A percentile compares a stretch with the other conserved stretches of the same genome.
Evolutionary conservation across 208 protist genomes (phyloP).

Genomic region (Trichomonas gallinae): DNA sequence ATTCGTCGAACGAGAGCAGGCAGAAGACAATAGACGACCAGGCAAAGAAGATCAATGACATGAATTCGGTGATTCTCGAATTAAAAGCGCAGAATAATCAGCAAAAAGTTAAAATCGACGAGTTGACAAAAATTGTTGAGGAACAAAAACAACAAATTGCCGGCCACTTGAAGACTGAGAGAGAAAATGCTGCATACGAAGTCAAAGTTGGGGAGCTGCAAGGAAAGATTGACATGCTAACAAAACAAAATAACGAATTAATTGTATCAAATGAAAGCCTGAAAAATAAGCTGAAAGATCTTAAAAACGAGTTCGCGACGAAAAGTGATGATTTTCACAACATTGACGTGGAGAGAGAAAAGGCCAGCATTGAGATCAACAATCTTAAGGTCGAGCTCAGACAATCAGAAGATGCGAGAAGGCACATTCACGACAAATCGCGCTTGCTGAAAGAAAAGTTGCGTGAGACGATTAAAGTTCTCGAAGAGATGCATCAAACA

Average conservation of each 20-base stretch:
- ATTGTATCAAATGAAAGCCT: background rate
- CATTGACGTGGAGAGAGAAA: background rate
- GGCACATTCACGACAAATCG: background rate
- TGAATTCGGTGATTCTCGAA: background rate
- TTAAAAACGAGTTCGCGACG: background rate
- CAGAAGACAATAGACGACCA: background rate
- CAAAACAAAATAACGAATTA: background rate
- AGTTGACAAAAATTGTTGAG: background rate
- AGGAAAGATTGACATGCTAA: background rate
- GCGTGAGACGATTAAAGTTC: background rate
- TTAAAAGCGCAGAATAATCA: background rate
- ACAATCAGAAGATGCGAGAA: background rate
- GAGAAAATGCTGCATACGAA: conserved; percentile 12
- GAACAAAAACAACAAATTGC: background rate
- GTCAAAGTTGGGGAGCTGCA: background rate
- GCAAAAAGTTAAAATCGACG: background rate
- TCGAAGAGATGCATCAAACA: background rate
- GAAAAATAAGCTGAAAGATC: background rate
- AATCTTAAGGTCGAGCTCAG: background rate
- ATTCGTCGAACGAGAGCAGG: background rate
- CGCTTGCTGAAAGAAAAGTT: background rate
- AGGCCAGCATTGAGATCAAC: background rate
- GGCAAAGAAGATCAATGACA: background rate
- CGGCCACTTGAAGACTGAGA: background rate
- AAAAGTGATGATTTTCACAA: background rate